Evolutionary conservation across 306 rosid species (phyloP).

Genomic region (Mimosa pudica): DNA sequence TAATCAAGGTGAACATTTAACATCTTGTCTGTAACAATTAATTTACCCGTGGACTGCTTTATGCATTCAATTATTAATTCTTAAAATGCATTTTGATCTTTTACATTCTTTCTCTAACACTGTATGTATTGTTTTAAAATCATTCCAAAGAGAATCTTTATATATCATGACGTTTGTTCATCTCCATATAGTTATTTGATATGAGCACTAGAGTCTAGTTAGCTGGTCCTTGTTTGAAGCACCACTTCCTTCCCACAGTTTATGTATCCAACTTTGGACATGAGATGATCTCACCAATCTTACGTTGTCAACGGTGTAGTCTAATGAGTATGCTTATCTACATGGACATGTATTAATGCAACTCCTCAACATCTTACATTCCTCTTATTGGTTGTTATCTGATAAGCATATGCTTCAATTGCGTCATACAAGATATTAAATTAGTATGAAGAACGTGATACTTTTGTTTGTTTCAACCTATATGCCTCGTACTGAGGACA

Average conservation of each 20-base stretch:
- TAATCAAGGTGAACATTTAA: slow-evolving; percentile 66
- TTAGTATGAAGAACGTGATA: slow-evolving; percentile 14
- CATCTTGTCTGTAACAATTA: slow-evolving; percentile 25
- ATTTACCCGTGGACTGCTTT: not conserved
- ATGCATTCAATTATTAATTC: not conserved
- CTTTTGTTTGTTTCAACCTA: slow-evolving; percentile 12
- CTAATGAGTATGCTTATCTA: not conserved
- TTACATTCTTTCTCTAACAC: slow-evolving; percentile 10
- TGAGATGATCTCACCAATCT: not conserved
- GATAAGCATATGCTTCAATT: slow-evolving; percentile 20
- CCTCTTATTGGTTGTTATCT: slow-evolving; percentile 1
- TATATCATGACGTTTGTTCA: slow-evolving; percentile 11
- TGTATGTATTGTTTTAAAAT: not conserved
- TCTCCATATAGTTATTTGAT: not conserved
- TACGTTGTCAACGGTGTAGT: not conserved
- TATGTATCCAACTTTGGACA: not conserved
- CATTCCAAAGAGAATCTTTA: not conserved
- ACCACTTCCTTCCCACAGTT: not conserved
- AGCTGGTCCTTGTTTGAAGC: not conserved
- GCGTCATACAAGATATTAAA: slow-evolving; percentile 1
- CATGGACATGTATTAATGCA: not conserved
- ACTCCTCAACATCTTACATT: not conserved
- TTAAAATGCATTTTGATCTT: slow-evolving; percentile 10
- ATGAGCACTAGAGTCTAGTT: not conserved
- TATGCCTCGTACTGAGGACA: slow-evolving; percentile 13